These are phyloP conservation scores for Lizanozyma gosingica DNA, from an alignment of 1,139 yeast genomes.

Conservation along the genomic window DNA sequence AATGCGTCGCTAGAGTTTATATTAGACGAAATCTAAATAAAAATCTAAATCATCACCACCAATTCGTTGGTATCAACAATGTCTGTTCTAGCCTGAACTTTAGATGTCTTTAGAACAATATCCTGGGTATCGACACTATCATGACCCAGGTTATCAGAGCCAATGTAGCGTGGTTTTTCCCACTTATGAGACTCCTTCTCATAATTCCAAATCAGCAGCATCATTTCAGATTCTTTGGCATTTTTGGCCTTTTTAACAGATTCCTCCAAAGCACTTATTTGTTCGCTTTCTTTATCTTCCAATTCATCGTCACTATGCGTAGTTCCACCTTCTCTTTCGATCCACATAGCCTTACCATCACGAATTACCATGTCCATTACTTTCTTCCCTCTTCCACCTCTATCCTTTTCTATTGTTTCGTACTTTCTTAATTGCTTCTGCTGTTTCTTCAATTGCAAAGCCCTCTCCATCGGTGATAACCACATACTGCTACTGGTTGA, in stretches of 20 bases:
- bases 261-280: background rate
- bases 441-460: conserved; percentile 70
- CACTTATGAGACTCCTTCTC: conserved; percentile 44
- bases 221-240: background rate
- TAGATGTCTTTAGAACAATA: background rate
- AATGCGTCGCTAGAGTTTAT: conserved; percentile 12
- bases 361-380: conserved; percentile 70
- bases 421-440: conserved; percentile 62
- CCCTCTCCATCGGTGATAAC: conserved; percentile 87
- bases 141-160: background rate
- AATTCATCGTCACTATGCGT: conserved; percentile 7
- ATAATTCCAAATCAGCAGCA: conserved; percentile 42
- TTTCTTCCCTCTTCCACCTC: conserved; percentile 65
- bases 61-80: background rate
- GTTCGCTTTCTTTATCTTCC: conserved; percentile 13
- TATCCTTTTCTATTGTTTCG: conserved; percentile 46
- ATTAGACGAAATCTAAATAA: background rate
- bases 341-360: conserved; percentile 70
- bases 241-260: conserved; percentile 13
- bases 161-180: conserved; percentile 38
- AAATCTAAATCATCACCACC: background rate
- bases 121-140: background rate
- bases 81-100: background rate
- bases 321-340: conserved; percentile 21
- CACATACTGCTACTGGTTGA: conserved; percentile 51